Base-by-base conservation (phyloP, 805 yeast species). In the Groenewaldozyma salmanticensis region DNA sequence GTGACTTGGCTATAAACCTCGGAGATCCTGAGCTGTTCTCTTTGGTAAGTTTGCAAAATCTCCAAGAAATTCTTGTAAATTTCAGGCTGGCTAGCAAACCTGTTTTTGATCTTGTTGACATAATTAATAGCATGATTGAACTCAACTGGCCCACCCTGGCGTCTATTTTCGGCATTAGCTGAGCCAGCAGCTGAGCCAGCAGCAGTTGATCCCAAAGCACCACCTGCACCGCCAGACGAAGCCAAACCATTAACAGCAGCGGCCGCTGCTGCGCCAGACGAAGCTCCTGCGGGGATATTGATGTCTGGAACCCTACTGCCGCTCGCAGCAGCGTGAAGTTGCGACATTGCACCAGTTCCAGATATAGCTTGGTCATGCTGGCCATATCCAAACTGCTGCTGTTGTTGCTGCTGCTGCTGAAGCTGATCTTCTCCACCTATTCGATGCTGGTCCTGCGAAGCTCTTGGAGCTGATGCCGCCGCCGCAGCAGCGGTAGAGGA, bases 1-100 rank as follows among this genome's bases (percentile, higher is more conserved):
- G 96, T 82, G 2, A 92, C 96, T 58, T 92, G 96, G 42, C 85
- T 81, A 55, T 92, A 92, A 9, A 92, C 98, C 56, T 92, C 97
- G 39, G 85, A 80, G 40, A 92, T 92, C 37, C 96, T 95, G 56
- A 86, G 82, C 57, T 87, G 94, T 57, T 90, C 98, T 49, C 94
- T 77, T 66, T 92, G 98, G 59, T 90, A 92, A 35, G 96, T 90
- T 61, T 92, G 98, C 52, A 92, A 67, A 43, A 90, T 92, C 60
- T 92, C 98, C 62, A 94, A 68, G 52, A 92, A 92, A 52, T 80
- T 87, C 64, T 92, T 92, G 68, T 92, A 92, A 43, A 88, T 86
- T 54, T 90, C 96, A 1, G 98, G 98, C 60, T 88, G 95, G 54
- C 79, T 75, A 17, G 94, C 82, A 60, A 87, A 92, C 47, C 97